These are phyloP conservation scores for Theobroma grandiflorum DNA, from an alignment of 441 rosid species.

Conservation along the genomic window DNA sequence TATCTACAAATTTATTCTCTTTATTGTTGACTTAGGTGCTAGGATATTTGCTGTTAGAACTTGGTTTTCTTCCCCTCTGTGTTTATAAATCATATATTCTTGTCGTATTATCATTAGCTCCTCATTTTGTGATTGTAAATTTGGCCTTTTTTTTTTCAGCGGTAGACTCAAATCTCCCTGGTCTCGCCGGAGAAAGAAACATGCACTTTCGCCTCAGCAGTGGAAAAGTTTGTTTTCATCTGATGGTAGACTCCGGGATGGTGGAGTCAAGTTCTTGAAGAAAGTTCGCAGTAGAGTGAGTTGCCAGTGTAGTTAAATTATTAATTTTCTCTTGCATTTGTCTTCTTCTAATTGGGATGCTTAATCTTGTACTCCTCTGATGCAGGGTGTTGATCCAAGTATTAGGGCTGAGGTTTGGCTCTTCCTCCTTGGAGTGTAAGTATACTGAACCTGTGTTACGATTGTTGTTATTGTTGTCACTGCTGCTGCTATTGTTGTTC, in stretches of 20 bases:
- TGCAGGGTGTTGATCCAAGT: constrained; percentile 90
- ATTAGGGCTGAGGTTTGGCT: constrained; percentile 95
- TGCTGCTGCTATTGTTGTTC: not conserved
- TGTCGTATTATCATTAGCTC: not conserved
- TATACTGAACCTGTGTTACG: constrained; percentile 21
- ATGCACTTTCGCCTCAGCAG: constrained; percentile 68
- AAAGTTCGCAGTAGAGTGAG: constrained; percentile 93
- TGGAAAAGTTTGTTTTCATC: constrained; percentile 82
- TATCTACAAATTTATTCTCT: not conserved
- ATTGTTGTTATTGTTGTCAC: not conserved
- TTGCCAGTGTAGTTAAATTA: constrained; percentile 24
- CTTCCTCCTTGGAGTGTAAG: constrained; percentile 97
- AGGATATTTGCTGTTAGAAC: not conserved
- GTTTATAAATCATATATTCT: not conserved
- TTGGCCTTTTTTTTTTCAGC: constrained; percentile 38
- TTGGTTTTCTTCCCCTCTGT: not conserved
- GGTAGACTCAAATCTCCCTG: constrained; percentile 87
- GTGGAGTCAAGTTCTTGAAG: constrained; percentile 79
- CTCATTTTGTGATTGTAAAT: constrained; percentile 11
- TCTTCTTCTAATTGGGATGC: constrained; percentile 16
- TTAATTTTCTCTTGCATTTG: constrained; percentile 17
- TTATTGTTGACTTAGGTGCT: not conserved
- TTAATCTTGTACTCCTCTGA: constrained; percentile 20
- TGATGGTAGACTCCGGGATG: constrained; percentile 80
- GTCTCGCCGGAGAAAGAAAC: constrained; percentile 86